Evolutionary conservation across 1,139 yeast species (phyloP), one percentile per base, ranked within the genome.

Genomic region (Arxiozyma telluris): DNA sequence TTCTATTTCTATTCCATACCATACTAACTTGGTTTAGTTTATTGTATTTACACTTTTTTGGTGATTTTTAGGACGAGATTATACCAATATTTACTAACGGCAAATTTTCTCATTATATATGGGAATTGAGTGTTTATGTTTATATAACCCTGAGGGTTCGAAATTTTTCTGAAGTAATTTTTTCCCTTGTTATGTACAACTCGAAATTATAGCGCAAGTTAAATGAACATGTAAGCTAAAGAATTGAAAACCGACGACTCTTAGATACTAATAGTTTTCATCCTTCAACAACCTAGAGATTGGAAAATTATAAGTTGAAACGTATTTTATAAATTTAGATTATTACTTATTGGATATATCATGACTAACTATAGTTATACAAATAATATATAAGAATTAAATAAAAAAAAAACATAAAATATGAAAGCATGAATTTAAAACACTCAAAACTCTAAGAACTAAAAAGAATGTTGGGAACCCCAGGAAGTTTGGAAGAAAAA

Each of bases 1-100:
- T 47, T 57, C 72, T 65, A 41, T 66, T 64, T 51, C 58, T 66
- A 47, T 61, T 62, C 67, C 64, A 58, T 34, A 34, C n/a, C 68
- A 64, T 65, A 17, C 11, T 55, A 22, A 41, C 38, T 51, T 21
- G 12, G 8, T 25, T 49, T 9, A 22, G 2, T 34, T 15, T 34
- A 12, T 34, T 6, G 17, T 15, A 34, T 34, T 34, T 12, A 15
- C 39, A 34, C 39, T 34, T 15, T 15, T 12, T 15, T 34, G 17
- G 39, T 34, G 39, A 15, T 4, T 34, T 34, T 23, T 44, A 7
- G n/a, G 25, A 22, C 21, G 11, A 18, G 6, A 17, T 15, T 38
- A 30, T 46, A 25, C 6, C n/a, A 34, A 34, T 34, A 9, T 5
- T 27, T 27, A 27, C 30, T 8, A 27, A 27, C 7, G 7, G 7